These are phyloP conservation scores for Brassica rapa DNA, from an alignment of 345 rosid genomes.

Conservation along the genomic window DNA sequence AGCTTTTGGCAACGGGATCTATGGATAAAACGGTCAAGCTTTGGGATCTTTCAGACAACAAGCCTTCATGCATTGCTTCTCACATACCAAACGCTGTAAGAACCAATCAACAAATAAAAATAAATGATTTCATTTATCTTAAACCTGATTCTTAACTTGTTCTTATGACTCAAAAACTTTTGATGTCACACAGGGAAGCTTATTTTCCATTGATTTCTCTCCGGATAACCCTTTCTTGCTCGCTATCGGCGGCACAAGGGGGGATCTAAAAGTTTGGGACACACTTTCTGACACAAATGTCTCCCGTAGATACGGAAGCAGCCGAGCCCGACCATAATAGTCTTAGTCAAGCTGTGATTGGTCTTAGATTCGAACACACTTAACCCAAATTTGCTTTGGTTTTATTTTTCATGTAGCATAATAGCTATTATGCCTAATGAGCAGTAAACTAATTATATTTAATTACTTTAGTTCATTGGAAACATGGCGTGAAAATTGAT, in stretches of 20 bases:
- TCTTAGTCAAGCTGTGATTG: constrained; percentile 21
- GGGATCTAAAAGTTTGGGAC: constrained; percentile 89
- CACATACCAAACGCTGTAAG: constrained; percentile 71
- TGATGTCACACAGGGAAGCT: constrained; percentile 57
- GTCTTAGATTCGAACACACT: constrained; percentile 12
- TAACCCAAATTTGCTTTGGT: constrained; percentile 18
- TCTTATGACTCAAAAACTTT: neutral
- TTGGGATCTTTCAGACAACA: constrained; percentile 84
- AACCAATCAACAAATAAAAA: constrained; percentile 1
- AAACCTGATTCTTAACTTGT: neutral
- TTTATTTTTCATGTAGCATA: neutral
- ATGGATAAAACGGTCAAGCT: constrained; percentile 68
- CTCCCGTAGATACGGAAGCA: constrained; percentile 49
- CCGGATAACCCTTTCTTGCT: constrained; percentile 75
- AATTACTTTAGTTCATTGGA: no score
- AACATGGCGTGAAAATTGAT: no score
- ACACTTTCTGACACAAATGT: constrained; percentile 55
- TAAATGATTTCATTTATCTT: neutral
- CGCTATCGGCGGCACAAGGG: constrained; percentile 91
- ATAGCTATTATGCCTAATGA: no score
- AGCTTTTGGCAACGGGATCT: constrained; percentile 63
- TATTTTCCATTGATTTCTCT: constrained; percentile 75
- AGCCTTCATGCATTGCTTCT: constrained; percentile 72
- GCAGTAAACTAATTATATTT: no score
- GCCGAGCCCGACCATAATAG: neutral